Percentiles rank a stretch among this genome's conserved stretches.
phyloP scores from a whole-genome alignment of 805 yeast genomes.

The Sugiyamaella valdiviana region DNA sequence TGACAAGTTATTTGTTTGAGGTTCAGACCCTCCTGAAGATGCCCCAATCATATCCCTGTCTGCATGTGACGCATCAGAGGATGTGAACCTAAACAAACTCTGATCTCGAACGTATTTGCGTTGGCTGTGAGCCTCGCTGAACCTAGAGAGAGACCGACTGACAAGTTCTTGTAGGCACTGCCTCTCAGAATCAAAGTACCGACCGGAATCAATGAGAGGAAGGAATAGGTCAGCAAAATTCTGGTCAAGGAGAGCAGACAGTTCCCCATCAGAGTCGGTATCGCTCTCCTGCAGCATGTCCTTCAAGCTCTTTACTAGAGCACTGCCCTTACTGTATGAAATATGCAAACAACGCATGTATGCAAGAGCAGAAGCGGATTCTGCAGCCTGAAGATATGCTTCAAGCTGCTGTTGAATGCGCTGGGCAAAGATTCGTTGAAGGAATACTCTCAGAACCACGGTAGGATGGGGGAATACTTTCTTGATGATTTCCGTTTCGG shows the following conservation, averaged over 20 bases:
- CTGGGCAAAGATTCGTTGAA: constrained; percentile 73
- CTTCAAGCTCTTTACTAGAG: constrained; percentile 59
- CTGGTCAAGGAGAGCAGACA: constrained; percentile 55
- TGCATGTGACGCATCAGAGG: neutral
- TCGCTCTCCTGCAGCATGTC: constrained; percentile 41
- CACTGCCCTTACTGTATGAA: constrained; percentile 52
- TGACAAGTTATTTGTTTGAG: neutral
- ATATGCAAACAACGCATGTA: constrained; percentile 70
- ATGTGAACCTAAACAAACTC: constrained; percentile 9
- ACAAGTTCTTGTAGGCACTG: constrained; percentile 48
- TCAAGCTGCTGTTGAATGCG: constrained; percentile 44
- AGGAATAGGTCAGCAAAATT: constrained; percentile 66
- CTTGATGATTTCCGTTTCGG: constrained; percentile 66
- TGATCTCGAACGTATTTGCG: constrained; percentile 32
- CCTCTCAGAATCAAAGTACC: constrained; percentile 67
- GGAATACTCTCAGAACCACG: constrained; percentile 60
- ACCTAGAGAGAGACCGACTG: constrained; percentile 40
- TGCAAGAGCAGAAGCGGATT: constrained; percentile 52
- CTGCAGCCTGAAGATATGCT: constrained; percentile 54
- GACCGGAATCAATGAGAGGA: constrained; percentile 57
- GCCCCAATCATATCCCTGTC: neutral
- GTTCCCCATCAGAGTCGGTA: constrained; percentile 36
- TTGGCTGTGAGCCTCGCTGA: constrained; percentile 38
- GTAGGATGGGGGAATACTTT: constrained; percentile 67
- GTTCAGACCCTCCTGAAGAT: neutral